Conservation (phyloP, 345 rosid genomes). For the Mercurialis annua region DNA sequence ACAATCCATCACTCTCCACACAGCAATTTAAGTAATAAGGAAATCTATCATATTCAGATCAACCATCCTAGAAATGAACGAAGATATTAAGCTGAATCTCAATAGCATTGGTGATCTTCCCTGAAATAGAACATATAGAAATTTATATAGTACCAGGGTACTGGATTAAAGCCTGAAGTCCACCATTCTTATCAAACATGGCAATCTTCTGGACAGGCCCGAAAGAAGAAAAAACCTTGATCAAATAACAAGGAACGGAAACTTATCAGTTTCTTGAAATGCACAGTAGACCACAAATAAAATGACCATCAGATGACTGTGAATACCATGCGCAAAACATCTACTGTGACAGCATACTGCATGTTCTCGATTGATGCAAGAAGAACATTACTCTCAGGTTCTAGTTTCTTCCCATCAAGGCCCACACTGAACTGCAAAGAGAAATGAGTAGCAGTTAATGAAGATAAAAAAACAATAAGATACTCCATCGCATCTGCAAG, state of each 20-base stretch:
- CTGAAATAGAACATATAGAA: slow-evolving; percentile 3
- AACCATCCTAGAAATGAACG: not conserved
- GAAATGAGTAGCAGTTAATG: not conserved
- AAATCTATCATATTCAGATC: not conserved
- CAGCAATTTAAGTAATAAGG: not conserved
- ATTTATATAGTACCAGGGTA: slow-evolving; percentile 52
- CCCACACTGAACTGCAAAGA: slow-evolving; percentile 61
- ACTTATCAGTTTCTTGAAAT: slow-evolving; percentile 4
- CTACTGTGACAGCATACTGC: slow-evolving; percentile 99
- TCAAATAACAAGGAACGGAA: not conserved
- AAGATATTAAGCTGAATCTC: not conserved
- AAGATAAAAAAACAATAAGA: not conserved
- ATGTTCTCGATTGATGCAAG: slow-evolving; percentile 99
- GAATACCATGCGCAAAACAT: slow-evolving; percentile 85
- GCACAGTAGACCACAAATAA: slow-evolving; percentile 3
- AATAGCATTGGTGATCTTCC: not conserved
- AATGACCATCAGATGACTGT: slow-evolving; percentile 1
- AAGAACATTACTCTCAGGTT: slow-evolving; percentile 97
- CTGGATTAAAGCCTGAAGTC: slow-evolving; percentile 88
- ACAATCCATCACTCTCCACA: slow-evolving; percentile 5
- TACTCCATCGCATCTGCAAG: not conserved
- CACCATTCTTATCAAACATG: slow-evolving; percentile 98
- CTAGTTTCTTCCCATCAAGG: slow-evolving; percentile 88
- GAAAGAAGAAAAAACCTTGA: slow-evolving; percentile 86
- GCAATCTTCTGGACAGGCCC: slow-evolving; percentile 97